A percentile compares a stretch with the other conserved stretches of the same genome.
phyloP scores from a whole-genome alignment of 768 basidiomycete genomes.

The Crucibulum laeve region DNA sequence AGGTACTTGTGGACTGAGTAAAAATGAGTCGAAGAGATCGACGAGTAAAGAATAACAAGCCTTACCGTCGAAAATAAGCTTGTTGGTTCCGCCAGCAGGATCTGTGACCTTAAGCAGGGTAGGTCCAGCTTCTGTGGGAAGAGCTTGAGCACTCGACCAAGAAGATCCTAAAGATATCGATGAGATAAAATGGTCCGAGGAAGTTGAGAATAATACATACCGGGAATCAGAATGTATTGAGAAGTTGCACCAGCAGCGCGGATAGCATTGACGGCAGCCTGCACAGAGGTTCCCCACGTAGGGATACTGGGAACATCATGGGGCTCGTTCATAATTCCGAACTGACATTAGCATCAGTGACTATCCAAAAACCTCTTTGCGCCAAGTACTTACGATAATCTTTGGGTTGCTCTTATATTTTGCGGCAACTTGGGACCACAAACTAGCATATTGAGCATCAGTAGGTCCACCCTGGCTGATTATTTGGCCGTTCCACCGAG shows the following conservation, averaged over 20 bases:
- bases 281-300: conserved; percentile 44
- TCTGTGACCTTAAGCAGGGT: conserved; percentile 36
- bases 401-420: conserved; percentile 38
- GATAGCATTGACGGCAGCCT: conserved; percentile 56
- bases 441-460: conserved; percentile 41
- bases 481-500: conserved; percentile 51
- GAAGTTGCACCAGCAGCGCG: conserved; percentile 49
- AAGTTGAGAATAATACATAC: conserved; percentile 19
- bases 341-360: conserved; percentile 10
- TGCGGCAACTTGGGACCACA: conserved; percentile 50
- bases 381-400: conserved; percentile 30
- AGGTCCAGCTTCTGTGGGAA: conserved; percentile 42
- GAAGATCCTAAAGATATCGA: conserved; percentile 15
- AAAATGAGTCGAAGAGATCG: neutral
- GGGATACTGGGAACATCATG: conserved; percentile 43
- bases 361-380: neutral
- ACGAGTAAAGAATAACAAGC: neutral
- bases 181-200: neutral
- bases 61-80: conserved; percentile 45
- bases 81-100: conserved; percentile 33
- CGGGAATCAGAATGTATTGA: conserved; percentile 55
- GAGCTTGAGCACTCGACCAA: conserved; percentile 22
- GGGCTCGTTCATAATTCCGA: conserved; percentile 54
- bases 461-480: conserved; percentile 57
- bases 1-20: conserved; percentile 54